Percentiles rank a stretch among this genome's conserved stretches.
Evolutionary conservation across 139 green algal genomes (phyloP).

Genomic region (Nannochloris sp.): DNA sequence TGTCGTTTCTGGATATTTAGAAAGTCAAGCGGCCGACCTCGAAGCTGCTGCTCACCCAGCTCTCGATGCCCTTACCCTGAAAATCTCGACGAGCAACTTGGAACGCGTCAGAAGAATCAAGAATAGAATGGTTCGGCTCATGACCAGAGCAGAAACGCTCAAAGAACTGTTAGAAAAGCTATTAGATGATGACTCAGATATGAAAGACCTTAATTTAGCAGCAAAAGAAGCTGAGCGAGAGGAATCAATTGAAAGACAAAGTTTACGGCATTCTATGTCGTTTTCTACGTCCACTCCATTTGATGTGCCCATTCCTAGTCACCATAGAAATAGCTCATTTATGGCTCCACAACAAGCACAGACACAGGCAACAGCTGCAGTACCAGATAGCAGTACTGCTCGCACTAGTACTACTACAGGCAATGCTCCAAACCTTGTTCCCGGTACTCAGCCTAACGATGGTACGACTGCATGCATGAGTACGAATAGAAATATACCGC

Average conservation of each 20-base stretch:
- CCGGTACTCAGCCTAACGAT: not conserved
- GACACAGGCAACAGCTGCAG: too few species aligned
- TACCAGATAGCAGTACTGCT: too few species aligned
- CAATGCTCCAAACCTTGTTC: not conserved
- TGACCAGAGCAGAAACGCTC: slow-evolving; percentile 28
- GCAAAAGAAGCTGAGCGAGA: slow-evolving; percentile 16
- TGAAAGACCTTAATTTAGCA: slow-evolving; percentile 51
- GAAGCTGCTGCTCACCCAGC: slow-evolving; percentile 68
- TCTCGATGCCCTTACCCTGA: slow-evolving; percentile 69
- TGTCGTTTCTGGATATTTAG: slow-evolving; percentile 46
- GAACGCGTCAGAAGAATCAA: slow-evolving; percentile 84
- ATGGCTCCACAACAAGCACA: too few species aligned
- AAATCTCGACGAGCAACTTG: slow-evolving; percentile 71
- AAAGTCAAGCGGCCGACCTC: slow-evolving; percentile 56
- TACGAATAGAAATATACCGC: not conserved
- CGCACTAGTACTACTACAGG: too few species aligned
- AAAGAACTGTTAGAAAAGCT: slow-evolving; percentile 50
- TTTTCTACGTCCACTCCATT: not conserved
- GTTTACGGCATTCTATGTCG: not conserved
- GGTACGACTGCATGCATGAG: not conserved
- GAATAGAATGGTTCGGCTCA: slow-evolving; percentile 34
- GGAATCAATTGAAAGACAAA: not conserved
- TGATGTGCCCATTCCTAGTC: slow-evolving; percentile 9
- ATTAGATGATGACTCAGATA: slow-evolving; percentile 51
- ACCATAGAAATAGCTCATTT: too few species aligned